Base-by-base conservation (phyloP, 2,329 filamentous ascomycete species). In the Fusarium neocosmosporiellum region DNA sequence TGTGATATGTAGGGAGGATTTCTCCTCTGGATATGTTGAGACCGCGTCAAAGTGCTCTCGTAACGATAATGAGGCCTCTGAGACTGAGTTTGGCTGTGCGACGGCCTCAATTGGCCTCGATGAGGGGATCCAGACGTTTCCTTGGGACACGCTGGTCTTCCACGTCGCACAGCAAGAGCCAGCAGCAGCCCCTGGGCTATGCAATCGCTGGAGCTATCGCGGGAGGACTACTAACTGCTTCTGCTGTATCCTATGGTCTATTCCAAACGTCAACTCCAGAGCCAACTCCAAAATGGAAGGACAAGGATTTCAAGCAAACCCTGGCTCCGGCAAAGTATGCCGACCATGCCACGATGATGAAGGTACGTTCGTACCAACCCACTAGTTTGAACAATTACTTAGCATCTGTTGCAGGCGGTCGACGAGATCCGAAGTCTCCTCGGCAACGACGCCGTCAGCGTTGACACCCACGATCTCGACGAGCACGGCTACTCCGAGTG, bases 401-500 rank as follows among this genome's bases (percentile, higher is more conserved):
- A 16, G 11, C 3, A 31, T 34, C 14, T 16, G 9, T 7, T 13
- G 2, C 3, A 59, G 57, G 57, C 57, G 3, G 39, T 59, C 1
- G 27, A 43, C 4, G 37, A 59, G 14, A 59, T 59, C 7, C n/a
- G 39, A 11, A 7, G 5, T 6, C 10, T 59, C 5, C 20, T 59
- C 1, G 90, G 90, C 24, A 84, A 89, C 41, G 90, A 91, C 60
- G 80, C 86, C 2, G 88, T 94, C 57, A 91, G 86, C 75, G 89
- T 88, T 14, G 91, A 94, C 75, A 84, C 88, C 48, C 90, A 91
- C 46, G 90, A 91, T 50, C 82, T 93, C 3, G 86, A 89, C 22
- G 81, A 84, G 53, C 92, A 94, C 77, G 91, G 91, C 16, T 90
- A 89, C 79, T 93, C 91, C 0, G 91, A 93, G 77, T 93, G 91